phyloP scores from a whole-genome alignment of 2,329 filamentous ascomycete genomes.

The Neofusicoccum kwambonambiense region DNA sequence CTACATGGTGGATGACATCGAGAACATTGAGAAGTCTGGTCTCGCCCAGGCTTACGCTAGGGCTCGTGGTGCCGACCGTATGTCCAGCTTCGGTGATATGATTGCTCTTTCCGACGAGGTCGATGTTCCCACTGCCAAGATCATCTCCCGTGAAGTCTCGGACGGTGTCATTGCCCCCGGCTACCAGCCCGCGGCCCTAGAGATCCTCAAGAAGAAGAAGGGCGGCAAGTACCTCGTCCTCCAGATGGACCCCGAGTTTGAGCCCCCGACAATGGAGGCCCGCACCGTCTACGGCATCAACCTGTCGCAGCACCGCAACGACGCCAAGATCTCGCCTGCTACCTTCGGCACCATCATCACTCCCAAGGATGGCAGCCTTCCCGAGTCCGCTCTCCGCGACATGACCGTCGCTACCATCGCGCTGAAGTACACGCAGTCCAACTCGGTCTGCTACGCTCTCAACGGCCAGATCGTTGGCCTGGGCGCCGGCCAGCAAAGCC shows the following conservation, averaged over 20 bases:
- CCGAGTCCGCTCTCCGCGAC: conserved; percentile 81
- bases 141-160: conserved; percentile 96
- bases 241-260: conserved; percentile 87
- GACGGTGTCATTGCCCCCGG: conserved; percentile 93
- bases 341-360: conserved; percentile 85
- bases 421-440: conserved; percentile 97
- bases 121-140: conserved; percentile 90
- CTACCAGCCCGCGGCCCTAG: conserved; percentile 80
- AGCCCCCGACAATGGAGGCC: conserved; percentile 70
- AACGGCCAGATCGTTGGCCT: conserved; percentile 93
- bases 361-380: conserved; percentile 75
- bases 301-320: conserved; percentile 88
- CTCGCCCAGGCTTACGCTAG: conserved; percentile 95
- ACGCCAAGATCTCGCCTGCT: conserved; percentile 77
- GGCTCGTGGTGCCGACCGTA: conserved; percentile 91
- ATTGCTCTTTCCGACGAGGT: conserved; percentile 90
- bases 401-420: conserved; percentile 94
- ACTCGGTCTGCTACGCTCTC: conserved; percentile 95
- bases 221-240: conserved; percentile 94
- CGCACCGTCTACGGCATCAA: conserved; percentile 88
- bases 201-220: conserved; percentile 97
- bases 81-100: conserved; percentile 97
- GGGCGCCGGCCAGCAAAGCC: conserved; percentile 93
- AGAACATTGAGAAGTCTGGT: conserved; percentile 78
- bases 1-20: conserved; percentile 97